Base-by-base conservation (phyloP, 2,329 filamentous ascomycete genomes). In the Alternaria arborescens region DNA sequence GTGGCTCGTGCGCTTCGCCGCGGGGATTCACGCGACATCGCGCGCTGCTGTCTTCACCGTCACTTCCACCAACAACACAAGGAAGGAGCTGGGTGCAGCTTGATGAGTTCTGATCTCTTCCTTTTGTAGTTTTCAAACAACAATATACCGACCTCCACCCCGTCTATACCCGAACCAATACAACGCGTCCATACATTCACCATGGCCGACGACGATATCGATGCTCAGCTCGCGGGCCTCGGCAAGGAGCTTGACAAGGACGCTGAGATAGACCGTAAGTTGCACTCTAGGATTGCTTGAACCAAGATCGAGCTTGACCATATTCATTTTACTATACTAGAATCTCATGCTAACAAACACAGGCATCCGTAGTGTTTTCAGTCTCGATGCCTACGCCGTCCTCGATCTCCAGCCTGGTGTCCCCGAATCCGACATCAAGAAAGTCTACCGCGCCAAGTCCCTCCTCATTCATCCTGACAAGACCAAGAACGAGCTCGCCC, bases 381-480 rank as follows among this genome's bases (percentile, higher is more conserved):
- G 91, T 71, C 88, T 91, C 70, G 89, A 92, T 80, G 87, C 89
- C 70, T 99, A 99, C 79, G 92, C 94, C 52, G 93, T 99, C 50
- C 89, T 99, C 46, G 95, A 96, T 79, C 91, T 99, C 46, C 93
- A 97, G 78, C 95, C 95, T 4, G 95, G 95, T 76, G 93, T 98
- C 20, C 89, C 95, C 57, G 94, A 98, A 71, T 94, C 92, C 61
- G 95, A 98, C 82, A 98, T 99, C 84, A 98, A 97, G 82, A 84
- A 90, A 70, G 87, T 88, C 69, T 99, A 98, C 82, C 94, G 95
- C 84, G 94, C 93, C 73, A 98, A 97, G 81, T 99, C 95, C n/a
- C 89, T 99, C 58, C 89, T 99, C 50, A 98, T 99, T 83, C 95
- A 99, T 83, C 95, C 95, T 7, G 95, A 99, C 84, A 99, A 99